Percentiles rank a stretch among this genome's conserved stretches.
phyloP scores from a whole-genome alignment of 805 yeast species.

The Priceomyces carsonii region DNA sequence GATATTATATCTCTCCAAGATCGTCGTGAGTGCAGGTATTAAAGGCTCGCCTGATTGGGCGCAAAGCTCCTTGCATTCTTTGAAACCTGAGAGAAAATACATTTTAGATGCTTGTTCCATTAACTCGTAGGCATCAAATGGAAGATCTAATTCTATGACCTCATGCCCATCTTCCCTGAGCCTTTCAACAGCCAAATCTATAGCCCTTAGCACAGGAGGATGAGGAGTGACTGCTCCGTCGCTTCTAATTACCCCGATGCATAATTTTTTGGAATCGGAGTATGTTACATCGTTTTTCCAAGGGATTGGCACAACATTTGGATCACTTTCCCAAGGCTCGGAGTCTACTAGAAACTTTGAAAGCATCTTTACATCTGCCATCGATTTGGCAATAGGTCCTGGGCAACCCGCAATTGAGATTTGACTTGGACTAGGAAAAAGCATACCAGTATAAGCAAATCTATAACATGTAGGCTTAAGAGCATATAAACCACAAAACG shows the following conservation, averaged over 20 bases:
- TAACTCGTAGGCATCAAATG: conserved; percentile 3
- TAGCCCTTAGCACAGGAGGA: conserved; percentile 18
- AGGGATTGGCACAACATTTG: conserved; percentile 47
- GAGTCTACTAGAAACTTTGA: conserved; percentile 45
- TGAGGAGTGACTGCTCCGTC: conserved; percentile 17
- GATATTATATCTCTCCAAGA: conserved; percentile 42
- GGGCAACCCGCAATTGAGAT: conserved; percentile 34
- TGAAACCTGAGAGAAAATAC: conserved; percentile 4
- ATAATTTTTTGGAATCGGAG: conserved; percentile 36
- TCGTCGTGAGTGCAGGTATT: conserved; percentile 22
- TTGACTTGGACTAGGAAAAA: conserved; percentile 33
- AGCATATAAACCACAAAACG: conserved; percentile 51
- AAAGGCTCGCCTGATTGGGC: conserved; percentile 41
- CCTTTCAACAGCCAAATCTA: conserved; percentile 4
- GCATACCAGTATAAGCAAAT: conserved; percentile 16
- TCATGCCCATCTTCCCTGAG: conserved; percentile 3
- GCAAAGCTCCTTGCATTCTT: background rate
- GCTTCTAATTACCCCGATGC: conserved; percentile 15
- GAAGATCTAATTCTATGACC: conserved; percentile 18
- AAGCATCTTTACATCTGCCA: conserved; percentile 43
- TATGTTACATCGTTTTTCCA: conserved; percentile 40
- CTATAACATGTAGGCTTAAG: conserved; percentile 53
- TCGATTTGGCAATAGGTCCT: conserved; percentile 38
- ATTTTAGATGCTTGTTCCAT: conserved; percentile 2
- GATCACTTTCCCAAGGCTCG: conserved; percentile 58